Conservation (phyloP, 208 protist species). For the Crithidia brevicula region DNA sequence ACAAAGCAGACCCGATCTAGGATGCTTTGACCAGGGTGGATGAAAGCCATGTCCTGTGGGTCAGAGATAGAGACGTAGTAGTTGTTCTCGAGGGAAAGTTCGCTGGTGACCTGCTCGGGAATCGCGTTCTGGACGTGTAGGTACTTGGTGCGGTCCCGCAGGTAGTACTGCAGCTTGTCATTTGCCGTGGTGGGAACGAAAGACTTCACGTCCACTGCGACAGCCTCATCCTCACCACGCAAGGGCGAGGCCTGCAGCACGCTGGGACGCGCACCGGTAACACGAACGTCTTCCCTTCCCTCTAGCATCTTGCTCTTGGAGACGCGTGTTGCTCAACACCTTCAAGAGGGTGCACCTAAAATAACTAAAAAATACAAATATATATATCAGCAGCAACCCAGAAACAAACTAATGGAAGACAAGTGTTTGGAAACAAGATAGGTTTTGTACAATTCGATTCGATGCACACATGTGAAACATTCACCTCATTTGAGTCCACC, state of each 20-base stretch:
- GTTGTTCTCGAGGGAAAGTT: slow-evolving; percentile 44
- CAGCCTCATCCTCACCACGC: background rate
- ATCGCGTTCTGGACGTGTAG: slow-evolving; percentile 39
- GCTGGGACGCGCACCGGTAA: background rate
- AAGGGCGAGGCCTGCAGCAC: background rate
- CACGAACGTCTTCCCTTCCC: background rate
- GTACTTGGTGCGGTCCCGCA: slow-evolving; percentile 37
- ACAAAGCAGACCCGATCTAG: background rate
- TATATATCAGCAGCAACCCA: no score
- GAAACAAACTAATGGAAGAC: no score
- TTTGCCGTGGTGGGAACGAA: slow-evolving; percentile 17
- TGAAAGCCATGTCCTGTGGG: slow-evolving; percentile 41
- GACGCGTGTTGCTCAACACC: no score
- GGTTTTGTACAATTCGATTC: no score
- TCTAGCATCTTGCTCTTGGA: slow-evolving; percentile 10
- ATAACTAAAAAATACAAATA: slow-evolving; percentile 11
- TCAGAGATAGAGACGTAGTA: slow-evolving; percentile 65
- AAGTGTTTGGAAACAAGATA: no score
- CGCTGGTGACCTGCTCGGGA: slow-evolving; percentile 31
- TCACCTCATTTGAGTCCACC: no score
- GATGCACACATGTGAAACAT: no score
- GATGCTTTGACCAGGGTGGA: slow-evolving; percentile 11
- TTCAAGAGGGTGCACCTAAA: no score
- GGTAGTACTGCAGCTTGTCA: slow-evolving; percentile 29
- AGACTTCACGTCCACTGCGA: slow-evolving; percentile 9